A percentile compares a stretch with the other conserved stretches of the same genome.
Evolutionary conservation across 1,139 yeast species (phyloP).

Genomic region (Suhomyces yuchorum): DNA sequence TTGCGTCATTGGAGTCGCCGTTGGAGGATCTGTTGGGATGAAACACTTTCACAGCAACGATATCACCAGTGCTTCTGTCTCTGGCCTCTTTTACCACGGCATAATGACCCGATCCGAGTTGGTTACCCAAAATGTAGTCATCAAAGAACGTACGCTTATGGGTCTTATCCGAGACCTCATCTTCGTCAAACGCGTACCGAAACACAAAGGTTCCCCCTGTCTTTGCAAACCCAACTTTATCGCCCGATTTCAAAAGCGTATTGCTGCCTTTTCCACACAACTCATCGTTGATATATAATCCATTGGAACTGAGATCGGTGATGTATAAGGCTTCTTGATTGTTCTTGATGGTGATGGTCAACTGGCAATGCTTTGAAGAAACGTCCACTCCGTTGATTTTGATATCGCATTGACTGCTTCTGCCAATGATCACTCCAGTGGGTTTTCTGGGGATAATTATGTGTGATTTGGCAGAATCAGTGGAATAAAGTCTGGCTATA

Average conservation of each 20-base stretch:
- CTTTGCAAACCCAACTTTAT: conserved; percentile 62
- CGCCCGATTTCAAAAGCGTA: conserved; percentile 60
- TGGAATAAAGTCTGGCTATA: conserved; percentile 36
- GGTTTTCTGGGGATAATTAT: conserved; percentile 38
- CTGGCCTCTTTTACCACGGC: conserved; percentile 75
- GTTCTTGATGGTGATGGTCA: conserved; percentile 42
- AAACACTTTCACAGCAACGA: conserved; percentile 75
- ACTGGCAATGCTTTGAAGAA: conserved; percentile 65
- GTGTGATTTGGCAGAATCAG: conserved; percentile 33
- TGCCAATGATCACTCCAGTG: conserved; percentile 48
- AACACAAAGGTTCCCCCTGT: conserved; percentile 57
- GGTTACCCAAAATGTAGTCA: conserved; percentile 59
- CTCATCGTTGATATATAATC: conserved; percentile 64
- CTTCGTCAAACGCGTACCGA: conserved; percentile 42
- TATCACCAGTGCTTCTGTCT: conserved; percentile 56
- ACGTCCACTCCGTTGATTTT: conserved; percentile 58
- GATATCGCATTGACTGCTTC: conserved; percentile 67
- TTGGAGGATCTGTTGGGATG: conserved; percentile 55
- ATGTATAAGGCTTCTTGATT: conserved; percentile 48
- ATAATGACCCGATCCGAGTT: conserved; percentile 76
- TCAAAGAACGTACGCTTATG: conserved; percentile 52
- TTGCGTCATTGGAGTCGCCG: conserved; percentile 38
- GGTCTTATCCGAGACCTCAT: conserved; percentile 15
- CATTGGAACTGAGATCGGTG: conserved; percentile 66
- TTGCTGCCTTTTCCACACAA: conserved; percentile 49